These are phyloP conservation scores for Cylindrodendrum hubeiense DNA, from an alignment of 2,329 filamentous ascomycete species.

Conservation along the genomic window DNA sequence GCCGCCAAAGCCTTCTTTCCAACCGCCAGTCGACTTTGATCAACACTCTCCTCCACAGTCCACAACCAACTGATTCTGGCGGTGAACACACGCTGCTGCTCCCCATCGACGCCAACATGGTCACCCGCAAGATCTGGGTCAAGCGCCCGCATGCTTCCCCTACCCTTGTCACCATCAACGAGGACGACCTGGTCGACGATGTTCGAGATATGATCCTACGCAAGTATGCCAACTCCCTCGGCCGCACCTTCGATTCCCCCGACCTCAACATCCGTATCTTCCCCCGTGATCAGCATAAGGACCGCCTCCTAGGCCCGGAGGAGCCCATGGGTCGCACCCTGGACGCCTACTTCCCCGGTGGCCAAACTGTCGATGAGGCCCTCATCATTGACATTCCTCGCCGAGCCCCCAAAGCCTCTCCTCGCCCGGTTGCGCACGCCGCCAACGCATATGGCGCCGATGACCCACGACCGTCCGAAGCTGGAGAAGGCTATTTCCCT, in stretches of 20 bases:
- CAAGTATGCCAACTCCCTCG: constrained; percentile 95
- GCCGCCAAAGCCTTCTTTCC: constrained; percentile 52
- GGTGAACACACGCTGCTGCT: constrained; percentile 35
- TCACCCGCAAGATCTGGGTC: constrained; percentile 92
- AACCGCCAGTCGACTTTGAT: constrained; percentile 52
- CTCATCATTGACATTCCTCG: constrained; percentile 90
- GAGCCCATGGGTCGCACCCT: constrained; percentile 84
- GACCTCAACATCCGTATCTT: constrained; percentile 85
- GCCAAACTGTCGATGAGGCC: constrained; percentile 89
- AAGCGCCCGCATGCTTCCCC: constrained; percentile 87
- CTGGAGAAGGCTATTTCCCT: constrained; percentile 85
- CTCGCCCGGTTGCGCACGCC: constrained; percentile 53
- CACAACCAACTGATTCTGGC: constrained; percentile 36
- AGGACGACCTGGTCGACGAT: constrained; percentile 94
- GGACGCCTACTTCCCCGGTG: constrained; percentile 86
- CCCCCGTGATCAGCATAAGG: constrained; percentile 74
- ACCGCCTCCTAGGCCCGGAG: constrained; percentile 84
- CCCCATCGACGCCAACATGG: constrained; percentile 64
- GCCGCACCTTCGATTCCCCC: constrained; percentile 88
- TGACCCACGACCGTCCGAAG: constrained; percentile 74
- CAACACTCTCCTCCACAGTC: constrained; percentile 47
- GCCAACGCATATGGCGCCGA: constrained; percentile 69
- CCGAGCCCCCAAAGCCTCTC: constrained; percentile 83
- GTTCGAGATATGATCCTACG: constrained; percentile 90
- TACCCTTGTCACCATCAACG: constrained; percentile 85